Evolutionary conservation across 805 yeast genomes (phyloP).

Genomic region (Teunomyces aglyptinius): DNA sequence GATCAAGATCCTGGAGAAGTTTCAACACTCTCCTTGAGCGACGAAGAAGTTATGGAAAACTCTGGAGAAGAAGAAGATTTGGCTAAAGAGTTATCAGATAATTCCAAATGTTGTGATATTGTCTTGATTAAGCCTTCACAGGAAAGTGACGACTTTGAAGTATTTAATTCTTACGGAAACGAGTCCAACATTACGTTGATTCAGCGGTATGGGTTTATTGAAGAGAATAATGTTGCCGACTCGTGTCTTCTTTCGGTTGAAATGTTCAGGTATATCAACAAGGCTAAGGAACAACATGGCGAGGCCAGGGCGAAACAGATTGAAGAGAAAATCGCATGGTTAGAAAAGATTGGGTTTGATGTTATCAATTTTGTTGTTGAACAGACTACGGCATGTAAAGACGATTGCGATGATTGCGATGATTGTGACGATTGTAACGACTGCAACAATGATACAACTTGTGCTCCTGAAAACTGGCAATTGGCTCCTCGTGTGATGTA

Average conservation of each 20-base stretch:
- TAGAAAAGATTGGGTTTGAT: conserved; percentile 46
- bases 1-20: conserved; percentile 19
- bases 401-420: conserved; percentile 10
- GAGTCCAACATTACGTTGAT: conserved; percentile 64
- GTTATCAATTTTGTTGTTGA: conserved; percentile 26
- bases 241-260: conserved; percentile 57
- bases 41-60: conserved; percentile 16
- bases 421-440: conserved; percentile 18
- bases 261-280: conserved; percentile 32
- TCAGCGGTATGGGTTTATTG: conserved; percentile 78
- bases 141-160: conserved; percentile 48
- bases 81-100: conserved; percentile 33
- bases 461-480: conserved; percentile 42
- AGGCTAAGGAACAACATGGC: conserved; percentile 16
- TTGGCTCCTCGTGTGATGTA: conserved; percentile 37
- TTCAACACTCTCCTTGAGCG: conserved; percentile 17
- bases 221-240: conserved; percentile 47
- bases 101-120: conserved; percentile 67
- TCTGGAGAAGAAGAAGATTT: conserved; percentile 27
- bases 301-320: conserved; percentile 30
- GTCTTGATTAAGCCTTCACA: conserved; percentile 44
- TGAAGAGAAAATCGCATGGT: conserved; percentile 46
- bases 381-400: neutral
- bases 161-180: conserved; percentile 80
- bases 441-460: conserved; percentile 17